Conservation (phyloP, 2,329 filamentous ascomycete genomes). For the Fusarium newnesense region DNA sequence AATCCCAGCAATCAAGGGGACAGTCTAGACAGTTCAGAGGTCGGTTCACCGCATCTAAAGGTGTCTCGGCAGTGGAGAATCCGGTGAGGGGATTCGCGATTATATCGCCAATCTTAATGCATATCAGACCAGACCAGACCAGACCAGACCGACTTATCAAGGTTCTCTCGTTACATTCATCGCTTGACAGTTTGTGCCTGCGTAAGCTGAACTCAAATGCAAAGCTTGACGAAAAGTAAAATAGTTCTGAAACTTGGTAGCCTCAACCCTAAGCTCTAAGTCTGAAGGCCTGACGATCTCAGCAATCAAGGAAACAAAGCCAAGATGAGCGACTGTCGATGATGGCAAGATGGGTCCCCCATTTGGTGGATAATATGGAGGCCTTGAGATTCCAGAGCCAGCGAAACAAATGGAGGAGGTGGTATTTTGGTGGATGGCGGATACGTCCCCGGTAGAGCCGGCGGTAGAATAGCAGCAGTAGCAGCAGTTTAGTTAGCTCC, state of each 20-base stretch:
- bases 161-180: not conserved
- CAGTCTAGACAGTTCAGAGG: not conserved
- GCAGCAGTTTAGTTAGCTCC: not conserved
- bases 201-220: conserved; percentile 24
- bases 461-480: not conserved
- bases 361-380: conserved; percentile 27
- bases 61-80: not conserved
- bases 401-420: conserved; percentile 28
- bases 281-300: not conserved
- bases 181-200: conserved; percentile 9
- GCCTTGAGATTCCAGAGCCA: conserved; percentile 17
- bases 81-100: not conserved
- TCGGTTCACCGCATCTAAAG: not conserved
- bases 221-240: not conserved
- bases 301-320: not conserved
- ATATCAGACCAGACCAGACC: not conserved
- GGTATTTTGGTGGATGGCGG: conserved; percentile 23
- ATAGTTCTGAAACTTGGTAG: not conserved
- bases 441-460: conserved; percentile 28
- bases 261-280: not conserved
- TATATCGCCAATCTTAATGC: conserved; percentile 8
- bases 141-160: conserved; percentile 1
- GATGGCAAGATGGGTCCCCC: conserved; percentile 17
- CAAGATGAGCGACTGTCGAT: not conserved
- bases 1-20: not conserved